Evolutionary conservation across 1,284 basidiomycete species (phyloP), one percentile per base, ranked within the genome.

Genomic region (Fomitopsis pinicola): DNA sequence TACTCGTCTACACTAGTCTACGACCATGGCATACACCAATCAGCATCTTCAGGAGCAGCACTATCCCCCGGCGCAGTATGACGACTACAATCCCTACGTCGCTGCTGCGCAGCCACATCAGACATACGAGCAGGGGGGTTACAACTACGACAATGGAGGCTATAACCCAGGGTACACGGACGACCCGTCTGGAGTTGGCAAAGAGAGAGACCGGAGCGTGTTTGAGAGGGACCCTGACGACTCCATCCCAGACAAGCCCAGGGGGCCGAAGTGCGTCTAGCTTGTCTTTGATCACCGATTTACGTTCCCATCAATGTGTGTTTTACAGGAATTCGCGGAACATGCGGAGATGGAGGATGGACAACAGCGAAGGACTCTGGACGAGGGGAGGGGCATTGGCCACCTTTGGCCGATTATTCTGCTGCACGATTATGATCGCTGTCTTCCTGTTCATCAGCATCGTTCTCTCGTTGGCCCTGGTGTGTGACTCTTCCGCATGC

Each of bases 381-480:
- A 84, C 82, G 4, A 85, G 78, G 76, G 68, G 89, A 26, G 76
- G 84, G 55, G 74, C 84, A 62, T 78, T 75, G 45, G 72, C 81
- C 38, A 88, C 86, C 69, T 73, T 83, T 42, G 84, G 86, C 54
- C 73, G 89, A 63, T 87, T 91, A 71, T 87, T 82, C 71, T 88
- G 87, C 68, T 92, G 89, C 73, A 84, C 85, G 10, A 62, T 91
- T 35, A 79, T 90, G 81, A 82, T 82, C n/a, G 69, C 77, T 33
- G 60, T 89, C 38, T 83, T 91, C 71, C 68, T 93, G 35, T 68
- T 92, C 53, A 69, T 92, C 63, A 84, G 88, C 76, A 84, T 94
- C 55, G 66, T 92, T 5, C 79, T 95, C 22, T 77, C 90, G 0
- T 80, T 95, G 44, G 81, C 83, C 7, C 71, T 95, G 73, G 93